Evolutionary conservation across 1,139 yeast species (phyloP).

Genomic region (Suhomyces atakaporum): DNA sequence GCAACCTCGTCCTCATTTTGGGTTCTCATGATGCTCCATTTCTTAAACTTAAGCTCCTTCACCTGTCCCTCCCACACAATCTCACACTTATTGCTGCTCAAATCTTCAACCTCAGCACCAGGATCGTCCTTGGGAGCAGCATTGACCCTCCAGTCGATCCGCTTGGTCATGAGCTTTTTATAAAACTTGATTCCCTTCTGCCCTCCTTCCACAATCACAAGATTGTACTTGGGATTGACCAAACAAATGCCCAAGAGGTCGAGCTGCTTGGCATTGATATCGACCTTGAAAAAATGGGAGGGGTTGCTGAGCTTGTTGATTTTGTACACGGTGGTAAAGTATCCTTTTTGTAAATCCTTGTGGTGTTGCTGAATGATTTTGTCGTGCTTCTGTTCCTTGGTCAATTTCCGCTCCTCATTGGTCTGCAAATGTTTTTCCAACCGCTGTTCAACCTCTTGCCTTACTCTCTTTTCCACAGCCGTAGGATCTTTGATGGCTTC

Average conservation of each 20-base stretch:
- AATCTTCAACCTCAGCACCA: slow-evolving; percentile 11
- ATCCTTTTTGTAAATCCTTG: slow-evolving; percentile 49
- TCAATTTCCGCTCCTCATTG: slow-evolving; percentile 64
- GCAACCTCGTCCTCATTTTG: slow-evolving; percentile 57
- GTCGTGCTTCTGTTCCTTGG: slow-evolving; percentile 55
- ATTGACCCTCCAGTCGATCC: slow-evolving; percentile 72
- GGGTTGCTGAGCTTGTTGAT: slow-evolving; percentile 59
- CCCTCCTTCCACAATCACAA: slow-evolving; percentile 77
- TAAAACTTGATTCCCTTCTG: slow-evolving; percentile 60
- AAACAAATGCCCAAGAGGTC: slow-evolving; percentile 61
- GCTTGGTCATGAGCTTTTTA: slow-evolving; percentile 56
- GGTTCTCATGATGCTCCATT: slow-evolving; percentile 61
- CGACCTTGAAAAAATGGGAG: slow-evolving; percentile 71
- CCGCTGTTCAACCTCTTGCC: slow-evolving; percentile 67
- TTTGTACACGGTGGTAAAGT: slow-evolving; percentile 59
- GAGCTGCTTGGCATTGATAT: slow-evolving; percentile 75
- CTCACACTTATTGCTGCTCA: slow-evolving; percentile 46
- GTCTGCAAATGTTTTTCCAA: slow-evolving; percentile 56
- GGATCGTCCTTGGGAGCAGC: slow-evolving; percentile 28
- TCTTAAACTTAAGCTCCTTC: slow-evolving; percentile 51
- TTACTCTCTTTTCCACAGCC: slow-evolving; percentile 71
- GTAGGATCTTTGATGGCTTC: slow-evolving; percentile 94
- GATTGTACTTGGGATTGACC: slow-evolving; percentile 45
- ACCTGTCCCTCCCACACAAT: slow-evolving; percentile 80
- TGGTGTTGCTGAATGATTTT: slow-evolving; percentile 52